phyloP scores from a whole-genome alignment of 495 filamentous ascomycete genomes.

The Daldinia concentrica region DNA sequence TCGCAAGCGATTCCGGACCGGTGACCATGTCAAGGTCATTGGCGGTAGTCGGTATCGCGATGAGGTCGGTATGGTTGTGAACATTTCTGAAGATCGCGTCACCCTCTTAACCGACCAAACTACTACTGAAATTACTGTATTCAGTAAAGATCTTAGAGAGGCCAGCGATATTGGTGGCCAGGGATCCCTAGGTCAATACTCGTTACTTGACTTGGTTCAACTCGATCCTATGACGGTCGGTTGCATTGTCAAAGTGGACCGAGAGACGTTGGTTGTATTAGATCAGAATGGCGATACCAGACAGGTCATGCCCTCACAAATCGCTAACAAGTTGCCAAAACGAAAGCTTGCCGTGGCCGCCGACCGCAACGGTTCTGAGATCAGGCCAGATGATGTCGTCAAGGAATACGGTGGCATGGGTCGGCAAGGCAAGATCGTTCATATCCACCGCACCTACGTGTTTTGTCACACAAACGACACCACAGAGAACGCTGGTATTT shows the following conservation, averaged over 20 bases:
- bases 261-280: slow-evolving; percentile 86
- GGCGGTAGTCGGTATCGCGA: slow-evolving; percentile 92
- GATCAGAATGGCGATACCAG: slow-evolving; percentile 88
- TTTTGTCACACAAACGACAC: slow-evolving; percentile 87
- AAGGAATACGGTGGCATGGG: slow-evolving; percentile 88
- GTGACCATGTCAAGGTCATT: slow-evolving; percentile 99
- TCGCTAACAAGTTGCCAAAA: slow-evolving; percentile 83
- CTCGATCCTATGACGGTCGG: slow-evolving; percentile 91
- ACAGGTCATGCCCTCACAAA: slow-evolving; percentile 86
- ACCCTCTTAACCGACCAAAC: slow-evolving; percentile 91
- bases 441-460: slow-evolving; percentile 88
- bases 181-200: slow-evolving; percentile 81
- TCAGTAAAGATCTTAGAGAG: slow-evolving; percentile 94
- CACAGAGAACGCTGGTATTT: slow-evolving; percentile 87
- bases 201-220: slow-evolving; percentile 93
- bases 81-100: slow-evolving; percentile 88
- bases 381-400: slow-evolving; percentile 88
- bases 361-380: slow-evolving; percentile 92
- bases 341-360: slow-evolving; percentile 87
- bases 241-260: slow-evolving; percentile 93
- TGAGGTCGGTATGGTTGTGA: slow-evolving; percentile 95
- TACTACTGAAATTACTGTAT: slow-evolving; percentile 94
- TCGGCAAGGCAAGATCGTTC: slow-evolving; percentile 84
- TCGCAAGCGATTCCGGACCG: slow-evolving; percentile 89
- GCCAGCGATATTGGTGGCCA: slow-evolving; percentile 88